Evolutionary conservation across 331 rosid species (phyloP).

Genomic region (Quercus lobata): DNA sequence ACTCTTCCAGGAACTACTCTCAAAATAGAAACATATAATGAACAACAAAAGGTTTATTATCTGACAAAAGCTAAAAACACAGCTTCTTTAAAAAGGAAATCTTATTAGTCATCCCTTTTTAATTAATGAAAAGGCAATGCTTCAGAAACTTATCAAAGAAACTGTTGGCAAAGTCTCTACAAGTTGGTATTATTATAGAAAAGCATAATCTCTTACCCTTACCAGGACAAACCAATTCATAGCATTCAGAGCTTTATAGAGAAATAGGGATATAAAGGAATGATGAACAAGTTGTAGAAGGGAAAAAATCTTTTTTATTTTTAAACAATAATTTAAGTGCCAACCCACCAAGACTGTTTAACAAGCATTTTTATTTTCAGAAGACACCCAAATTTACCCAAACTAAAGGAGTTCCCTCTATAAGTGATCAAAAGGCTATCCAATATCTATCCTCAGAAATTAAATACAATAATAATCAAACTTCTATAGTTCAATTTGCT

Average conservation of each 20-base stretch:
- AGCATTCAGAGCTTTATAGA: neutral
- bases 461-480: neutral
- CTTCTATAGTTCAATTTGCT: neutral
- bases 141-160: neutral
- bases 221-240: neutral
- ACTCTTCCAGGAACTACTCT: slow-evolving; percentile 94
- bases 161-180: neutral
- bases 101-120: neutral
- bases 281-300: neutral
- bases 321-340: neutral
- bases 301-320: neutral
- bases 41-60: slow-evolving; percentile 6
- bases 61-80: neutral
- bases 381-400: too few relatives aligned
- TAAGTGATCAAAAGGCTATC: neutral
- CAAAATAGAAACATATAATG: slow-evolving; percentile 14
- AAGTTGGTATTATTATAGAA: neutral
- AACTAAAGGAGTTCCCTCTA: neutral
- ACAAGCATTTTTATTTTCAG: neutral
- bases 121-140: neutral
- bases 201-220: neutral
- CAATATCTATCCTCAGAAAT: neutral
- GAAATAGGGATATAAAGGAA: neutral
- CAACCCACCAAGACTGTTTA: neutral
- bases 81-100: neutral